phyloP scores from a whole-genome alignment of 2,329 filamentous ascomycete species.

The Grosmannia huntii region DNA sequence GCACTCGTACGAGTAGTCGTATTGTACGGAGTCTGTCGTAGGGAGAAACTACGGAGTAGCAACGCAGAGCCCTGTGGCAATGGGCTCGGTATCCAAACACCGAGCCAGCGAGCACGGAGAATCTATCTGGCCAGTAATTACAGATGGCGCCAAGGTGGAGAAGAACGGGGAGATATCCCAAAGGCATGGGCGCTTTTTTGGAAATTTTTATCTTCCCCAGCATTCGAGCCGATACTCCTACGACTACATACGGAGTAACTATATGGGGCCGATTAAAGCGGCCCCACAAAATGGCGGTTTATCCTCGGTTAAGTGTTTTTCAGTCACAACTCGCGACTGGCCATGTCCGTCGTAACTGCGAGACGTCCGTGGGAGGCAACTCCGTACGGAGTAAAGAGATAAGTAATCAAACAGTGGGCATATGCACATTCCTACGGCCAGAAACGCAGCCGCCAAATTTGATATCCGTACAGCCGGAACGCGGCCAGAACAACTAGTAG shows the following conservation, averaged over 20 bases:
- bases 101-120: background rate
- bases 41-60: background rate
- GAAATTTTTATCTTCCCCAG: background rate
- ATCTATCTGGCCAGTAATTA: background rate
- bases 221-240: background rate
- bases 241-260: background rate
- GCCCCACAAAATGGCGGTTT: background rate
- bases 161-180: background rate
- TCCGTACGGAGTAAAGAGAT: background rate
- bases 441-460: background rate
- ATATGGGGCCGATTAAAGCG: background rate
- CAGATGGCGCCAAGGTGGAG: background rate
- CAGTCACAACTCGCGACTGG: background rate
- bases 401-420: no score
- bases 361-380: background rate
- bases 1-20: background rate
- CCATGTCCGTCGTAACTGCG: background rate
- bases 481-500: no score
- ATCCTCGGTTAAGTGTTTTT: background rate
- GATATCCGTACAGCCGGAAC: background rate
- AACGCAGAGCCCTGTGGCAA: background rate
- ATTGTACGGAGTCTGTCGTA: background rate
- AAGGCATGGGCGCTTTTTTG: background rate
- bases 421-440: background rate
- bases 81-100: background rate